Evolutionary conservation across 2,329 filamentous ascomycete species (phyloP).

Genomic region (Claviceps africana): DNA sequence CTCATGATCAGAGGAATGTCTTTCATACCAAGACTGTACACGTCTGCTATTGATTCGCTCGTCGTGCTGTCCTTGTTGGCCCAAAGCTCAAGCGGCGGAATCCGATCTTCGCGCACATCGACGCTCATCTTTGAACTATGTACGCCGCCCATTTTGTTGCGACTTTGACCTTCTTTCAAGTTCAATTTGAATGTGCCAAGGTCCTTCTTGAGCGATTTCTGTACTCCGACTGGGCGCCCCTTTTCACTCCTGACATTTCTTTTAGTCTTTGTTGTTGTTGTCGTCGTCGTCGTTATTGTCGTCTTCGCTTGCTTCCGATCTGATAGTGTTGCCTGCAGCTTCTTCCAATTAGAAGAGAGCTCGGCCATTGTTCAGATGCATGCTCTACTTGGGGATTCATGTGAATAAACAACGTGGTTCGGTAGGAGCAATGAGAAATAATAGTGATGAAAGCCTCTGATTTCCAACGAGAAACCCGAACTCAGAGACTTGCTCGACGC

Average conservation of each 20-base stretch:
- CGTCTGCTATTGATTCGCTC: slow-evolving; percentile 43
- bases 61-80: slow-evolving; percentile 48
- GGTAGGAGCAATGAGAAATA: background rate
- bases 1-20: slow-evolving; percentile 33
- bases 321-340: slow-evolving; percentile 50
- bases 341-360: slow-evolving; percentile 65
- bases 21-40: slow-evolving; percentile 42
- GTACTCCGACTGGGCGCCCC: slow-evolving; percentile 16
- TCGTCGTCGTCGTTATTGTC: slow-evolving; percentile 20
- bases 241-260: slow-evolving; percentile 7
- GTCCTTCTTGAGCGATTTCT: slow-evolving; percentile 11
- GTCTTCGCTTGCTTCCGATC: slow-evolving; percentile 24
- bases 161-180: slow-evolving; percentile 7
- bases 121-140: slow-evolving; percentile 33
- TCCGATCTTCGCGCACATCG: slow-evolving; percentile 25
- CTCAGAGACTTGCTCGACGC: background rate
- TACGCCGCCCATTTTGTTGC: slow-evolving; percentile 38
- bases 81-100: slow-evolving; percentile 45
- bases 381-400: background rate
- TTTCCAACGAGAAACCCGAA: background rate
- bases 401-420: background rate
- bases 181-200: slow-evolving; percentile 1
- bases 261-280: background rate
- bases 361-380: slow-evolving; percentile 20
- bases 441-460: background rate